A percentile compares a stretch with the other conserved stretches of the same genome.
These are phyloP conservation scores for Fusarium devonianum DNA, from an alignment of 2,329 filamentous ascomycete species.

Conservation along the genomic window DNA sequence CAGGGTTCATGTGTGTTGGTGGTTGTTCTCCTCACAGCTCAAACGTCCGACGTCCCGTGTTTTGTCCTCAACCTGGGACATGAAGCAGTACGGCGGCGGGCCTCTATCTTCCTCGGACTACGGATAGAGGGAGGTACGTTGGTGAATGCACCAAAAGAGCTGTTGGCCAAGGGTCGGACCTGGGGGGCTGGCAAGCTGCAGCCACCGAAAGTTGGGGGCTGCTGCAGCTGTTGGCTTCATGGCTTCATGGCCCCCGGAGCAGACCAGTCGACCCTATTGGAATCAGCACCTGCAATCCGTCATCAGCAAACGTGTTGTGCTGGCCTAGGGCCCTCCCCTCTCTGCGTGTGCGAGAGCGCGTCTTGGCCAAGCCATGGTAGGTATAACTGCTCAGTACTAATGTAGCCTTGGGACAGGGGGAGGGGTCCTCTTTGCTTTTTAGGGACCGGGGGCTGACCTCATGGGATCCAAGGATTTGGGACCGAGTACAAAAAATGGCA, in stretches of 20 bases:
- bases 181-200: conserved; percentile 36
- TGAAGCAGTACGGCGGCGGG: conserved; percentile 25
- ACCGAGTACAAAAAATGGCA: too few relatives aligned
- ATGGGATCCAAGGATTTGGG: too few relatives aligned
- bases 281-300: conserved; percentile 32
- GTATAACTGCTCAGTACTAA: conserved; percentile 15
- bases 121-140: conserved; percentile 13
- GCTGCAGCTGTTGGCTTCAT: conserved; percentile 30
- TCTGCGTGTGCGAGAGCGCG: conserved; percentile 7
- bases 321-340: conserved; percentile 1
- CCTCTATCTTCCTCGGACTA: too few relatives aligned
- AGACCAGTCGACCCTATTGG: too few relatives aligned
- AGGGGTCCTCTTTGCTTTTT: background rate
- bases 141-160: conserved; percentile 20
- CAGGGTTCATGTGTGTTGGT: conserved; percentile 26
- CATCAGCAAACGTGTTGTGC: background rate
- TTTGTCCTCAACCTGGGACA: conserved; percentile 25
- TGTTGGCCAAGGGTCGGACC: conserved; percentile 39
- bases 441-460: too few relatives aligned
- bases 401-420: conserved; percentile 7
- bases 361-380: too few relatives aligned
- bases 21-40: conserved; percentile 11
- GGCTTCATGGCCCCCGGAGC: too few relatives aligned
- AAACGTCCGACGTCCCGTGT: conserved; percentile 27
- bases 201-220: conserved; percentile 25